Evolutionary conservation across 768 basidiomycete species (phyloP), one percentile per base, ranked within the genome.

Genomic region (Tephrocybe sp.): DNA sequence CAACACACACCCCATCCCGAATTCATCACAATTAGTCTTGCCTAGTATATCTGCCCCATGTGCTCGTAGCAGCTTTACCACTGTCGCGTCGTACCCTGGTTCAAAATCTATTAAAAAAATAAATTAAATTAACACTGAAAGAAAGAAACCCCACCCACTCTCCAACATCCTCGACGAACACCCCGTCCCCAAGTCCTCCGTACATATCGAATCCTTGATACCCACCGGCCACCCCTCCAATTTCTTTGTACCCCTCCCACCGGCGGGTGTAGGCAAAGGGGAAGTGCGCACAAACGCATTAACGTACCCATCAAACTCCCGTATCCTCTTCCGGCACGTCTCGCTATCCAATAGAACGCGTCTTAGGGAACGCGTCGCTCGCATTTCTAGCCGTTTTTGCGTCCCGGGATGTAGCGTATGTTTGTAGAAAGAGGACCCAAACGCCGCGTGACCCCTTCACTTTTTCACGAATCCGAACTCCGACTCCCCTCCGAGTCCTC

Each of bases 11-110:
- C 96, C 96, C 96, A 98, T 98, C 1, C 96, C 96, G 67, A 98
- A 98, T 68, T 98, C 95, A 63, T 99, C 96, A 65, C 92, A 92
- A 62, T 96, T 95, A 1, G 94, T 86, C 69, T 97, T 97, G 1
- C 93, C 96, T 1, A 88, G 61, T 9, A 98, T 77, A 15, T 80
- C 67, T 0, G 86, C 92, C 0, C 92, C 93, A 0, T 74, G 69
- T 0, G 71, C 53, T 1, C 75, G 72, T 2, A 98, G 67, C 9
- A 84, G 68, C 4, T 68, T 52, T 0, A 97, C 89, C 5, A 88
- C 89, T 1, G 92, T 96, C 41, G 96, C 91, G 63, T 92, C 88
- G 61, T 88, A 92, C 0, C 92, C 91, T 0, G 95, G 83, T 0
- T 58, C 65, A 61, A 89, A 97, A 31, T 78, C 89, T 92, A 44